Evolutionary conservation across 495 filamentous ascomycete genomes (phyloP), one percentile per base, ranked within the genome.

Genomic region (Daldinia vernicosa): DNA sequence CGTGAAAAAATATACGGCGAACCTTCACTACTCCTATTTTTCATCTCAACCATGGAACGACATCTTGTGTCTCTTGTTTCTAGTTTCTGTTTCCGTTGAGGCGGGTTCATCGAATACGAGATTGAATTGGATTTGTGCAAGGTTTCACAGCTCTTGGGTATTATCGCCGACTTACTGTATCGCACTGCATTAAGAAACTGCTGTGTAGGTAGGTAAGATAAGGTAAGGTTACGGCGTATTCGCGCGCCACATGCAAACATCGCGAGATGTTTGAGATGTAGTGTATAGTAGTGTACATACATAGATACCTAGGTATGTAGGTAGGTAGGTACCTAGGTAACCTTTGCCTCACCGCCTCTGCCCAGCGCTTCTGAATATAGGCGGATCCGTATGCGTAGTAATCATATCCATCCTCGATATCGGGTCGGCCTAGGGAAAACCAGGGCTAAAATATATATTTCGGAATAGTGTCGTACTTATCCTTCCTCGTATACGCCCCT

Each of bases 211-310:
- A 28, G 27, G 27, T 28, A 28, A 5, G 26, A n/a, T n/a, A 2
- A 27, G 26, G 26, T 27, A 27, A 27, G 26, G 27, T 6, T 28
- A 28, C 30, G 6, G 30, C 30, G 30, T 9, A 45, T 19, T 17
- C 15, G 39, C 15, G 17, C 43, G 43, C 43, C 43, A 22, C 43
- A 47, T 22, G 19, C 43, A 7, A 22, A 22, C 43, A 47, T 47
- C 7, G 43, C 17, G 43, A 47, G 43, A 47, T 47, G 43, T 47
- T 47, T 47, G 43, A 24, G 43, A 47, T 47, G 43, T 47, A 40
- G 39, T 47, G 43, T 22, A 17, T 17, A 17, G 40, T 45, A 43
- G 14, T 6, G 5, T 43, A 43, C 6, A n/a, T 43, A 17, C 2
- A 43, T 28, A 40, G 3, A 15, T 43, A 43, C 8, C 28, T 5